Conservation (phyloP, 2,329 filamentous ascomycete species). For the Pseudogymnoascus sp. region DNA sequence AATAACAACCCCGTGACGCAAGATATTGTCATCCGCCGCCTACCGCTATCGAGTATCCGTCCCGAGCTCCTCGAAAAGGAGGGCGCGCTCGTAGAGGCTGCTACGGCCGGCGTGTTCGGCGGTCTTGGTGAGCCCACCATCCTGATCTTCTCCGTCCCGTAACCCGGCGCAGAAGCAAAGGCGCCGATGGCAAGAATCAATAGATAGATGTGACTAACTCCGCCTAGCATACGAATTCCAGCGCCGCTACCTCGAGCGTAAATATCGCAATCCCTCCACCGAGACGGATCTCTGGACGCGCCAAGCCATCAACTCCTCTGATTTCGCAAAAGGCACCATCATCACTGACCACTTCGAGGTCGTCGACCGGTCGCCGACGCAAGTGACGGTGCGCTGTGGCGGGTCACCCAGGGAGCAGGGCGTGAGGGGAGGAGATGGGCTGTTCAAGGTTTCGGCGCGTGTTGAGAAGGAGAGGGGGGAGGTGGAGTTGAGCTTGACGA, state of each 20-base stretch:
- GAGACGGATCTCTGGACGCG: slow-evolving; percentile 52
- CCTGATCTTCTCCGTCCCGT: slow-evolving; percentile 12
- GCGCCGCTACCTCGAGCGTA: slow-evolving; percentile 47
- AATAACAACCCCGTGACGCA: slow-evolving; percentile 52
- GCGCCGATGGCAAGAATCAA: neutral
- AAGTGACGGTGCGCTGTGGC: slow-evolving; percentile 56
- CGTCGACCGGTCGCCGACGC: slow-evolving; percentile 50
- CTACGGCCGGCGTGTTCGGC: slow-evolving; percentile 60
- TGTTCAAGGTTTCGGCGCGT: slow-evolving; percentile 56
- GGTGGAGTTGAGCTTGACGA: slow-evolving; percentile 57
- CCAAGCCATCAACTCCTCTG: slow-evolving; percentile 43
- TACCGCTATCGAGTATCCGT: slow-evolving; percentile 54
- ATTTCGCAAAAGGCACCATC: slow-evolving; percentile 52
- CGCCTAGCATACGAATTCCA: slow-evolving; percentile 47
- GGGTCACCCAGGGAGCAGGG: slow-evolving; percentile 51
- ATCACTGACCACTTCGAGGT: slow-evolving; percentile 68
- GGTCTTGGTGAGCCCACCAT: slow-evolving; percentile 43
- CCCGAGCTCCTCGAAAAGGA: slow-evolving; percentile 56
- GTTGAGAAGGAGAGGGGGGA: slow-evolving; percentile 53
- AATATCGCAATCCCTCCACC: slow-evolving; percentile 48
- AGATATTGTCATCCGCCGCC: slow-evolving; percentile 54
- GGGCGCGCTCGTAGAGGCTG: slow-evolving; percentile 52
- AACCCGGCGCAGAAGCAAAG: neutral
- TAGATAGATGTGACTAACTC: neutral
- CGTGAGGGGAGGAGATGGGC: slow-evolving; percentile 51